phyloP scores from a whole-genome alignment of 202 grass and related monocot species.

The Carex sylvatica region DNA sequence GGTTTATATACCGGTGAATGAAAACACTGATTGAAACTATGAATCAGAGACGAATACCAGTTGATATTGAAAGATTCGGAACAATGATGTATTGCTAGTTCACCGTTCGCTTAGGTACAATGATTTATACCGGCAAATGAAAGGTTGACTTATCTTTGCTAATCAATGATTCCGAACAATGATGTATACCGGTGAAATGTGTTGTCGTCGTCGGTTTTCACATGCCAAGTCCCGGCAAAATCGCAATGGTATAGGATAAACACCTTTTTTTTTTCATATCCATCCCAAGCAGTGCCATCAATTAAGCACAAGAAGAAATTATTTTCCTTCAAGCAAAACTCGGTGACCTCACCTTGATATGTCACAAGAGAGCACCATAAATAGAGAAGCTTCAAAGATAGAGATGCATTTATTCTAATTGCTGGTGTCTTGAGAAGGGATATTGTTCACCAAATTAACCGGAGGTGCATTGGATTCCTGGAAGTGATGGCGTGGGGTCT shows the following conservation, averaged over 20 bases:
- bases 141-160: not conserved
- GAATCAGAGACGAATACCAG: not conserved
- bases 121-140: not conserved
- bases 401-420: not conserved
- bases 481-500: conserved; percentile 4
- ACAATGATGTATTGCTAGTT: not conserved
- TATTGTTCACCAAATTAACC: not conserved
- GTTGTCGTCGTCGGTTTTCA: not conserved
- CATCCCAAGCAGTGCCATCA: not conserved
- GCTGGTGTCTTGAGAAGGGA: not conserved
- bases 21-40: not conserved
- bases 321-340: not conserved
- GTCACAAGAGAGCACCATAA: not conserved
- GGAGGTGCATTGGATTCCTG: conserved; percentile 10
- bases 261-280: not conserved
- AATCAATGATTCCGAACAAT: not conserved
- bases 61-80: not conserved
- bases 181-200: too few species aligned
- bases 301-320: not conserved
- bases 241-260: not conserved
- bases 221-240: not conserved
- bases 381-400: not conserved
- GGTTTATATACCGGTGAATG: not conserved
- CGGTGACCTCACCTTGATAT: not conserved
- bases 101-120: not conserved